Percentiles rank a stretch among this genome's conserved stretches.
Conservation (phyloP, 2,329 filamentous ascomycete genomes). For the Cadophora gregata region DNA sequence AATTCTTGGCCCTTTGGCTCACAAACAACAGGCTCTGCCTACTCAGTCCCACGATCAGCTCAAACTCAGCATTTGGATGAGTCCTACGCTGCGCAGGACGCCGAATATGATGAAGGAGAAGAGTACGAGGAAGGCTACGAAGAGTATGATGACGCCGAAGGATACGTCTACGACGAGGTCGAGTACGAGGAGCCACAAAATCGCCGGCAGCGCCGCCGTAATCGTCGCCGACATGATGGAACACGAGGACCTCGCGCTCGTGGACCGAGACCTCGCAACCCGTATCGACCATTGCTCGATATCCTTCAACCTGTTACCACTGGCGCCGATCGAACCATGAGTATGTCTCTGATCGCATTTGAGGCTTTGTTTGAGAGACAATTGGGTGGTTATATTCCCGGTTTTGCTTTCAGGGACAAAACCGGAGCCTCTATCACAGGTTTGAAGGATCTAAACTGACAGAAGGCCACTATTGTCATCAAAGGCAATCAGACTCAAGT, state of each 20-base stretch:
- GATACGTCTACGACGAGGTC: neutral
- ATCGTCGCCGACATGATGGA: conserved; percentile 4
- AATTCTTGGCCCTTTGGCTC: too few relatives aligned
- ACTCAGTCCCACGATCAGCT: too few relatives aligned
- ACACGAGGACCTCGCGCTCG: neutral
- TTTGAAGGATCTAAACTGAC: neutral
- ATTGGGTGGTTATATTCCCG: neutral
- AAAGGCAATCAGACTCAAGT: neutral
- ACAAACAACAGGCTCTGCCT: too few relatives aligned
- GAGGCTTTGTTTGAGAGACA: conserved; percentile 8
- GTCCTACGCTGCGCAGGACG: neutral
- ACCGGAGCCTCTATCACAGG: conserved; percentile 8
- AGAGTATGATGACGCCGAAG: neutral
- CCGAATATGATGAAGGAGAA: neutral
- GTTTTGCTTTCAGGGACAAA: neutral
- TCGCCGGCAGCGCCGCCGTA: neutral
- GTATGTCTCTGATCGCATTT: neutral
- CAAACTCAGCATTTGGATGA: too few relatives aligned
- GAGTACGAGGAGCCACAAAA: neutral
- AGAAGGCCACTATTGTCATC: neutral
- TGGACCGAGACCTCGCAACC: neutral
- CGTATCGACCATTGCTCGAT: neutral
- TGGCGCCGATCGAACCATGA: neutral
- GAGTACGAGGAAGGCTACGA: neutral
- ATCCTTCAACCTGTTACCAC: neutral